These are phyloP conservation scores for Pulicaria dysenterica DNA, from an alignment of 129 eudicot genomes.

Conservation along the genomic window DNA sequence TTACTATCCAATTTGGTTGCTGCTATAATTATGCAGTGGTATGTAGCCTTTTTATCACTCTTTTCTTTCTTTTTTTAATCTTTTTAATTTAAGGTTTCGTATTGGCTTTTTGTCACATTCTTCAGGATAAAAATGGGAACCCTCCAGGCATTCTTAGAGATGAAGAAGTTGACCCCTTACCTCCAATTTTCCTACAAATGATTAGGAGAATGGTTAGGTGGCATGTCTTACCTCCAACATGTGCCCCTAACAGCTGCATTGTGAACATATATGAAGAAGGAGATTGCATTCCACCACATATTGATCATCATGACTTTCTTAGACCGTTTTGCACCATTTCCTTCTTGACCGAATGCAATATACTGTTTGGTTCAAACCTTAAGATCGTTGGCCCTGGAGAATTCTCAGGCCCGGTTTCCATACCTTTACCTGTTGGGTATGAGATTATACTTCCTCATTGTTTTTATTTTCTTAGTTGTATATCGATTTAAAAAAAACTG, in stretches of 20 bases:
- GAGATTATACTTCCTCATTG: background rate
- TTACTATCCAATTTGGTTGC: conserved; percentile 79
- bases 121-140: conserved; percentile 72
- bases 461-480: conserved; percentile 3
- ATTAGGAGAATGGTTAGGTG: conserved; percentile 63
- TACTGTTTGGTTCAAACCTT: conserved; percentile 57
- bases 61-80: background rate
- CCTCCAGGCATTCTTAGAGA: conserved; percentile 66
- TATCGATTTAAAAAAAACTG: background rate
- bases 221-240: conserved; percentile 63
- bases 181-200: conserved; percentile 56
- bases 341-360: conserved; percentile 66
- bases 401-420: conserved; percentile 61
- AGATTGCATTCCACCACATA: conserved; percentile 81
- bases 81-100: background rate
- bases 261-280: conserved; percentile 74
- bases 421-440: conserved; percentile 71
- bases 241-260: conserved; percentile 71
- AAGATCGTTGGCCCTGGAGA: conserved; percentile 67
- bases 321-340: conserved; percentile 76
- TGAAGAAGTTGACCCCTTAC: conserved; percentile 74
- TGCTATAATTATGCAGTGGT: conserved; percentile 82
- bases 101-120: conserved; percentile 11
- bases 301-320: conserved; percentile 74
- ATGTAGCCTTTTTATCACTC: conserved; percentile 6